A percentile compares a stretch with the other conserved stretches of the same genome.
These are phyloP conservation scores for Saccharomycopsis vini DNA, from an alignment of 805 yeast genomes.

Conservation along the genomic window DNA sequence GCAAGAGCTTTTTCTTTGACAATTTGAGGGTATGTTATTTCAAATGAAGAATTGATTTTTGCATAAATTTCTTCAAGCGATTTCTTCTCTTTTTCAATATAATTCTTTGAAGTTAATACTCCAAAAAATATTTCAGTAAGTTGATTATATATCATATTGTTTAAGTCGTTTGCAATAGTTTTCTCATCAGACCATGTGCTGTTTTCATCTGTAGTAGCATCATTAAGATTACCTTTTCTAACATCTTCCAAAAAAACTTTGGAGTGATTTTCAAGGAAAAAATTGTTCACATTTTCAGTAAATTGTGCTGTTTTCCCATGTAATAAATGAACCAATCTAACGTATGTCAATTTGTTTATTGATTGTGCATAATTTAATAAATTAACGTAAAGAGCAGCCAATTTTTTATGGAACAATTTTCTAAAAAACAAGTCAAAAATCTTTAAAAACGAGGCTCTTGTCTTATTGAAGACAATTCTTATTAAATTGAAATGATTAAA, in stretches of 20 bases:
- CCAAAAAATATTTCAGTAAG: conserved; percentile 66
- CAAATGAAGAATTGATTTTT: conserved; percentile 37
- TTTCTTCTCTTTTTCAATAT: conserved; percentile 64
- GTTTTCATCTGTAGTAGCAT: neutral
- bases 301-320: conserved; percentile 50
- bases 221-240: conserved; percentile 1
- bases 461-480: conserved; percentile 67
- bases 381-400: conserved; percentile 31
- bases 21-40: conserved; percentile 30
- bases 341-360: conserved; percentile 58
- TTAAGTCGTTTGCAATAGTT: conserved; percentile 29
- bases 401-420: conserved; percentile 43
- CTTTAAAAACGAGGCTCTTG: conserved; percentile 57
- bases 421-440: conserved; percentile 59
- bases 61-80: conserved; percentile 49
- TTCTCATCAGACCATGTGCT: conserved; percentile 32
- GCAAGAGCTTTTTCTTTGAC: conserved; percentile 29
- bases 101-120: conserved; percentile 55
- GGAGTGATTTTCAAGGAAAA: conserved; percentile 30
- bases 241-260: conserved; percentile 18
- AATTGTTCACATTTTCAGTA: conserved; percentile 56
- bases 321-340: conserved; percentile 64
- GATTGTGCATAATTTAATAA: conserved; percentile 56
- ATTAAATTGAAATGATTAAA: conserved; percentile 68
- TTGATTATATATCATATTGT: conserved; percentile 55